Evolutionary conservation across 2,329 filamentous ascomycete genomes (phyloP).

Genomic region (Alternaria longipes): DNA sequence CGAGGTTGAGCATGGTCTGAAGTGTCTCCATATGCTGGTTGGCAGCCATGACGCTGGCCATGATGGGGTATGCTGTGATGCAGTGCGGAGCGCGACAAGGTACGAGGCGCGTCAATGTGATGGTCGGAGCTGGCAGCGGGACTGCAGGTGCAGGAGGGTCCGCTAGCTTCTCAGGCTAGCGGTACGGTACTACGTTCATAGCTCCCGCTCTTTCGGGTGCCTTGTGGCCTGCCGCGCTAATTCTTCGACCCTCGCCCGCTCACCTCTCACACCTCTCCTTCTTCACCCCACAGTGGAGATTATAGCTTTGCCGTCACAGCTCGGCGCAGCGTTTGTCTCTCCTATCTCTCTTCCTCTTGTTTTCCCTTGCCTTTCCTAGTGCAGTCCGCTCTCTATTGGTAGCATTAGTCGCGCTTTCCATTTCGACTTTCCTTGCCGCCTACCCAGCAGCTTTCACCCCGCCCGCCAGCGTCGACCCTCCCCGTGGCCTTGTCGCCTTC

Average conservation of each 20-base stretch:
- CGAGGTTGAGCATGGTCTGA: constrained; percentile 58
- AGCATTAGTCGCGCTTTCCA: constrained; percentile 37
- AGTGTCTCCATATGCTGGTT: constrained; percentile 53
- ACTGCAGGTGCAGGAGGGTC: neutral
- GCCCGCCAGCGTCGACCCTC: constrained; percentile 23
- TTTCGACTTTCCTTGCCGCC: constrained; percentile 43
- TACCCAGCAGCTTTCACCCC: constrained; percentile 30
- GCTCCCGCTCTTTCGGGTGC: constrained; percentile 29
- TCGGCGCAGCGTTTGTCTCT: constrained; percentile 49
- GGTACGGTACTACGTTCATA: constrained; percentile 2
- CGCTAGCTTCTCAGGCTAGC: constrained; percentile 2
- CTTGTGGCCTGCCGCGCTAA: constrained; percentile 34
- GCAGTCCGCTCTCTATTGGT: constrained; percentile 40
- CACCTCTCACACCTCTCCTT: constrained; percentile 39
- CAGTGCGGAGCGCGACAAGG: neutral
- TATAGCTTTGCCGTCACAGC: constrained; percentile 44
- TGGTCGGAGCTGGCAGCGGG: neutral
- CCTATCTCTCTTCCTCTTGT: constrained; percentile 49
- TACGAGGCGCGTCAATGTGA: neutral
- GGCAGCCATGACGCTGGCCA: constrained; percentile 26
- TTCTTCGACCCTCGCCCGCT: constrained; percentile 33
- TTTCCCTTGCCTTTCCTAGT: constrained; percentile 51
- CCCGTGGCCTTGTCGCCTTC: constrained; percentile 25
- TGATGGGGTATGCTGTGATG: constrained; percentile 3
- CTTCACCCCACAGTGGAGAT: constrained; percentile 49